Evolutionary conservation across 1,284 basidiomycete species (phyloP), one percentile per base, ranked within the genome.

Genomic region (Ustilago nuda): DNA sequence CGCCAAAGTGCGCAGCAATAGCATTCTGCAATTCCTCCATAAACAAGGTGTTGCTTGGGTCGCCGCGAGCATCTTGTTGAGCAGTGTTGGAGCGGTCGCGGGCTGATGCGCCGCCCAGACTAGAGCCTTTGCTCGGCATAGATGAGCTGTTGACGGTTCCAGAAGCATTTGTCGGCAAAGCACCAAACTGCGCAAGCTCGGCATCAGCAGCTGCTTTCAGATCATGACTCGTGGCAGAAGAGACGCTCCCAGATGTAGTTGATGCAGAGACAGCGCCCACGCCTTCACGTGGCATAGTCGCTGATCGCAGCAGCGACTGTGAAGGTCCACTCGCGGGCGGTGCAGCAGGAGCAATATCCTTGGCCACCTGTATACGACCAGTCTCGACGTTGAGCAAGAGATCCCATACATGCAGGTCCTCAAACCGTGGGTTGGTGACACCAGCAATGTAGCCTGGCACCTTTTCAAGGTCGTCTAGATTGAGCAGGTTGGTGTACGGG

Each of bases 391-490:
- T 94, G 85, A 94, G 93, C 43, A 98, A 88, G 1, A 99, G 88
- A 86, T 99, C 95, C 96, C 96, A 99, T 17, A 90, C 89, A 1
- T 91, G 91, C 0, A 92, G 90, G 8, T 92, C 89, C 81, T 95
- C 94, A 85, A 98, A 98, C 36, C 96, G 94, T 1, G 95, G 95
- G 83, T 99, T 98, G 4, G 94, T 96, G 2, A 98, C 95, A 3
- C 95, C 95, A 6, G 95, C 95, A 63, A 99, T 94, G 85, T 92
- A 99, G 12, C 93, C 94, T 5, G 92, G 91, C 55, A 93, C 91
- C 50, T 91, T 90, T 86, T 95, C 92, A 89, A 96, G 92, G 77
- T 95, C 92, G 79, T 96, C 94, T 61, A 94, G 88, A 66, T 93
- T 94, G 23, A 91, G 92, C 66, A 98, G 87, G 82, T 94, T 95